Conservation (phyloP, 345 rosid species). For the Acer negundo region DNA sequence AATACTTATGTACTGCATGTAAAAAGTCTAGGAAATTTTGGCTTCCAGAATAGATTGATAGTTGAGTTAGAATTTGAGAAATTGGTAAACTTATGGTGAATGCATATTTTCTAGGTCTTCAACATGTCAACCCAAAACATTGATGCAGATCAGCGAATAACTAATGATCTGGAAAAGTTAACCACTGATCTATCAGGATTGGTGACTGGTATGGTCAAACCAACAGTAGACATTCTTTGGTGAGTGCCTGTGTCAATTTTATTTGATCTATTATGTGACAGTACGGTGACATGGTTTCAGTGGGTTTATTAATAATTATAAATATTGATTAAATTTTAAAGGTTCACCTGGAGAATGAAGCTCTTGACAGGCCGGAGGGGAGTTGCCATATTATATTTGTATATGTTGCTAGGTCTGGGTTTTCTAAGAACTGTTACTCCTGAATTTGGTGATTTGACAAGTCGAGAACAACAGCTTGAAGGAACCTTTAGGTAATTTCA, state of each 20-base stretch:
- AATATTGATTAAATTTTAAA: constrained; percentile 31
- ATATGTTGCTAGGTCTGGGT: constrained; percentile 95
- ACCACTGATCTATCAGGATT: constrained; percentile 83
- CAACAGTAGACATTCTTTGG: constrained; percentile 94
- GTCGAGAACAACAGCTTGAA: constrained; percentile 87
- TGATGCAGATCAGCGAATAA: constrained; percentile 97
- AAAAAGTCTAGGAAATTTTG: background rate
- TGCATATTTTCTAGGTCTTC: constrained; percentile 61
- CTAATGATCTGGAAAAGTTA: constrained; percentile 90
- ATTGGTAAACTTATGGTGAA: constrained; percentile 7
- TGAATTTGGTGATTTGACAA: constrained; percentile 87
- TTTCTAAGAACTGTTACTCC: constrained; percentile 89
- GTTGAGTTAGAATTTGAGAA: background rate
- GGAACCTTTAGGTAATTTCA: constrained; percentile 83
- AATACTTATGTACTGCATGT: background rate
- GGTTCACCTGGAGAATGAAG: constrained; percentile 99
- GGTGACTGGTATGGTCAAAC: constrained; percentile 99
- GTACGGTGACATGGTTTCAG: constrained; percentile 16
- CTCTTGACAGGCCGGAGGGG: constrained; percentile 91
- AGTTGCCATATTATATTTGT: constrained; percentile 86
- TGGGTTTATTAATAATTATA: constrained; percentile 22
- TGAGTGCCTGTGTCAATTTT: constrained; percentile 39
- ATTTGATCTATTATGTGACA: background rate
- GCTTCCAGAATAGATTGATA: background rate
- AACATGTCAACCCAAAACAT: constrained; percentile 80